Base-by-base conservation (phyloP, 768 basidiomycete genomes). In the Amanita exitialis region DNA sequence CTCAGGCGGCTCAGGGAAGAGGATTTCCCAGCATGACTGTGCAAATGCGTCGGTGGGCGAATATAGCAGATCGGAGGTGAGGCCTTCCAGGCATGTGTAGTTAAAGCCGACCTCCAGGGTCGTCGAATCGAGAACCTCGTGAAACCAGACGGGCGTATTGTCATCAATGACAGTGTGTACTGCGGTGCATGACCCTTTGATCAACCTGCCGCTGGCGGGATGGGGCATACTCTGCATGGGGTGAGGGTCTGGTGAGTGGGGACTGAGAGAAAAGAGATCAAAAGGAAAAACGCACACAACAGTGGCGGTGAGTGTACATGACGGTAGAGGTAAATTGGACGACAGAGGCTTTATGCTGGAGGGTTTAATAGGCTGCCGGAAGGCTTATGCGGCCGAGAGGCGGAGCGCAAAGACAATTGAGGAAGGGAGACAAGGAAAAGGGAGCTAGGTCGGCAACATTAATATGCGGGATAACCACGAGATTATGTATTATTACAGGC, bases 51-150 rank as follows among this genome's bases (percentile, higher is more conserved):
- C 64, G 16, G 53, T 52, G 2, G 72, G 72, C 20, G 62, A 63
- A 41, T 65, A 63, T 7, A 71, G 58, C 18, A 72, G 62, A 15
- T 60, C 55, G 47, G 68, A 64, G 37, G 71, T 71, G 10, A 73
- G 62, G 6, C 71, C 71, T 20, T 68, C 62, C 23, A 73, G 56
- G 54, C 68, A 69, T 44, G 66, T 63, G 30, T 58, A 32, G 58
- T 73, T 67, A 49, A 72, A 69, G 8, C 63, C 69, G 44, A 68
- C 57, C 10, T 66, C 63, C 25, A 69, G 59, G 1, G 66, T 66
- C 15, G 69, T 70, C 20, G 61, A 66, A 47, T 72, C 69, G 43
- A 73, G 57, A 38, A 69, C 28, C 32, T 56, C 36, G 23, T 18
- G 37, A 18, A 37, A 39, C 6, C 39, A 34, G 27, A 30, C 10